Evolutionary conservation across 2,329 filamentous ascomycete genomes (phyloP), one percentile per base, ranked within the genome.

Genomic region (Mycosphaerella sp.): DNA sequence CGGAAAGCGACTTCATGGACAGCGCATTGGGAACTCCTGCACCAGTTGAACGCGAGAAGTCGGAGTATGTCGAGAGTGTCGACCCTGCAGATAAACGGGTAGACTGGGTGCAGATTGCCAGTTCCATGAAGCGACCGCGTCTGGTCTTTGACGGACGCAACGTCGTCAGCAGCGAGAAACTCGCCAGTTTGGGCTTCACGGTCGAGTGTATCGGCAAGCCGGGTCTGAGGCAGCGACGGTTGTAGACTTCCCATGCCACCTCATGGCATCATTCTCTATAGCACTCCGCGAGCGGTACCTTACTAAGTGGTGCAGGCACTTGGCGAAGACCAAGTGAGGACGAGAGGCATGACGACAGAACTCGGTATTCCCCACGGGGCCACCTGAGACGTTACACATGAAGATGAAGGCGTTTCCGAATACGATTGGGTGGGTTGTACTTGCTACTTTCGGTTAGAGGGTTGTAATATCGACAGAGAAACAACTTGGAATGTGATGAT

Each of bases 131-230:
- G 32, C 56, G 62, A 32, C 69, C 69, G 10, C 62, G 62, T 53
- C 67, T 68, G 17, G 63, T 72, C 17, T 72, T 72, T 51, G 70
- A 72, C 46, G 69, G 69, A 8, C 56, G 70, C 17, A 68, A 68
- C 31, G 62, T 72, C n/a, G 63, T 72, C 38, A 66, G 71, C 54
- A 55, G 57, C 3, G 54, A 55, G 34, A 64, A 63, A 53, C 59
- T 72, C 34, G 64, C 64, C 34, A 48, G 50, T 12, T 50, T 72
- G n/a, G 69, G 68, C 10, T 72, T 72, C 62, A 62, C 61, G 2
- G 68, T 71, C 45, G 65, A 69, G 53, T 62, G 61, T 48, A 68
- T 71, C 48, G 69, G 69, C 43, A 68, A 67, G 55, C 43, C 60
- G 10, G 57, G 63, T 10, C 48, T 45, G 11, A 55, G 54, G 29